These are phyloP conservation scores for Triglochin maritima DNA, from an alignment of 106 monocot genomes.

Conservation along the genomic window DNA sequence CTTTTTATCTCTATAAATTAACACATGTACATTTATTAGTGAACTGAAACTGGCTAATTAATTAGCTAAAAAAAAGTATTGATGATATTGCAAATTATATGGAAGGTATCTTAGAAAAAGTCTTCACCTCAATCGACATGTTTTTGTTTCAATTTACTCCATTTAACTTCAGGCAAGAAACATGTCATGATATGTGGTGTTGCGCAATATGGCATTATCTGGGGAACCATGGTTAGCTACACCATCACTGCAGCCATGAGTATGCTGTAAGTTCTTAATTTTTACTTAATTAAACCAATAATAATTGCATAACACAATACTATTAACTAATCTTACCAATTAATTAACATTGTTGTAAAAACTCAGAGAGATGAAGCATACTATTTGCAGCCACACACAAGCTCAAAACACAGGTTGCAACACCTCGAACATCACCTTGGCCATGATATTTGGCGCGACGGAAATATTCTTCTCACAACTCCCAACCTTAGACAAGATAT, in stretches of 20 bases:
- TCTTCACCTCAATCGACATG: no score
- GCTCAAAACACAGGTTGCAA: slow-evolving; percentile 2
- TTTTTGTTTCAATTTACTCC: not conserved
- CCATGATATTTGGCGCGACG: slow-evolving; percentile 29
- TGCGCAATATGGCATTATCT: slow-evolving; percentile 21
- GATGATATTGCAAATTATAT: no score
- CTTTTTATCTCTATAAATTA: no score
- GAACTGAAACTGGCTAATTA: no score
- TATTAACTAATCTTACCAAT: not conserved
- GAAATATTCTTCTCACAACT: slow-evolving; percentile 45
- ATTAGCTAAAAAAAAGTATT: no score
- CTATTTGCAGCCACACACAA: no score
- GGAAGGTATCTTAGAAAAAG: no score
- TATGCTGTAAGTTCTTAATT: slow-evolving; percentile 26
- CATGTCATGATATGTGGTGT: slow-evolving; percentile 25
- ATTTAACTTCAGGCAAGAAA: slow-evolving; percentile 15
- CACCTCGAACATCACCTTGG: slow-evolving; percentile 18
- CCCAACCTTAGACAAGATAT: slow-evolving; percentile 42
- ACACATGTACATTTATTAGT: not conserved
- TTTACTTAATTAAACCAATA: not conserved
- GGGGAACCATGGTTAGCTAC: slow-evolving; percentile 47
- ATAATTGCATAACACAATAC: not conserved
- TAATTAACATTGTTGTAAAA: no score
- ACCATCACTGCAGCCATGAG: slow-evolving; percentile 46
- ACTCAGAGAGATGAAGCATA: no score